A percentile compares a stretch with the other conserved stretches of the same genome.
Conservation (phyloP, 1,284 basidiomycete species). For the Heterobasidion annosum region DNA sequence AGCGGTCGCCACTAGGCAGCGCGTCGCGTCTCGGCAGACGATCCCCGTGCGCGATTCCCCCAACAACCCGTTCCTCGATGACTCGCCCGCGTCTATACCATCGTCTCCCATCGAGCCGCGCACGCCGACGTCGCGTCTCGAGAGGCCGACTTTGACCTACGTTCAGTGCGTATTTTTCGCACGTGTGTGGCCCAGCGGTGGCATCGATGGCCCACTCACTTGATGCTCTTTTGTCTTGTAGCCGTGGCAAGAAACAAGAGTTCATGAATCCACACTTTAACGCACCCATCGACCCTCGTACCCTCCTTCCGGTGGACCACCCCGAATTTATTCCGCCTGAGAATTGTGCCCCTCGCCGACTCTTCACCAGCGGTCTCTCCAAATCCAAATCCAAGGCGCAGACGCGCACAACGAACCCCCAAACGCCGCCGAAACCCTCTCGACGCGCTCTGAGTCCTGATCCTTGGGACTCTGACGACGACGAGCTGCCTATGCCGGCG, state of each 20-base stretch:
- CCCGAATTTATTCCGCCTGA: slow-evolving; percentile 43
- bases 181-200: not conserved
- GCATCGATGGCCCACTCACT: not conserved
- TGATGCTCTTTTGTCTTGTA: slow-evolving; percentile 15
- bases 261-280: slow-evolving; percentile 45
- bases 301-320: slow-evolving; percentile 37
- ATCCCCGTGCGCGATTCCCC: slow-evolving; percentile 39
- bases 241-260: slow-evolving; percentile 41
- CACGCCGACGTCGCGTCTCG: slow-evolving; percentile 19
- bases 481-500: not conserved
- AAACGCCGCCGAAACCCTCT: slow-evolving; percentile 3
- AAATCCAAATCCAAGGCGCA: not conserved
- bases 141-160: slow-evolving; percentile 42
- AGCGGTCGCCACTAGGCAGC: slow-evolving; percentile 11
- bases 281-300: slow-evolving; percentile 29
- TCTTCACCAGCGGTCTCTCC: slow-evolving; percentile 33
- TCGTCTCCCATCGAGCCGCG: slow-evolving; percentile 15
- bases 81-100: slow-evolving; percentile 8
- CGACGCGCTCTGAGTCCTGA: not conserved
- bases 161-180: slow-evolving; percentile 44
- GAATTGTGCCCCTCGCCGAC: slow-evolving; percentile 34
- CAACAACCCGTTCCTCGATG: slow-evolving; percentile 40
- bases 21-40: slow-evolving; percentile 1
- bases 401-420: slow-evolving; percentile 9
- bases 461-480: slow-evolving; percentile 3